phyloP scores from a whole-genome alignment of 148 eudicot genomes.

The Silene latifolia region DNA sequence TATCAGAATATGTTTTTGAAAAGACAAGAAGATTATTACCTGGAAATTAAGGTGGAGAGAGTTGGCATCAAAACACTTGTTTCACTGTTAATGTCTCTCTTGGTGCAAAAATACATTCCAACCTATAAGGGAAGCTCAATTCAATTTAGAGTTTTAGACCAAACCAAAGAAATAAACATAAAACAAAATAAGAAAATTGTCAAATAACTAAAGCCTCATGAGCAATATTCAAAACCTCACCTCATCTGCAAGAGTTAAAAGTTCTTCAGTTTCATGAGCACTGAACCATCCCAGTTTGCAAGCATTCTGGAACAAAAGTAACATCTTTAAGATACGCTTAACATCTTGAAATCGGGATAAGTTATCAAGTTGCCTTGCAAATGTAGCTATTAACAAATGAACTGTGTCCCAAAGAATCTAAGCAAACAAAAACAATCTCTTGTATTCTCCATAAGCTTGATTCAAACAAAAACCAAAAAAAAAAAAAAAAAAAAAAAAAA shows the following conservation, averaged over 20 bases:
- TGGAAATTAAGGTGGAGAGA: conserved; percentile 53
- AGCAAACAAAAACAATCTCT: neutral
- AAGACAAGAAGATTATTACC: conserved; percentile 35
- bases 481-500: too few species aligned
- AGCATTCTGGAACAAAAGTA: conserved; percentile 54
- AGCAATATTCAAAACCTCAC: conserved; percentile 24
- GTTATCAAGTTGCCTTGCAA: neutral
- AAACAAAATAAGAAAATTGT: neutral
- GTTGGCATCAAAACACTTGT: conserved; percentile 33
- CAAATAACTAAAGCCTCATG: neutral
- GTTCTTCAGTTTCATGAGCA: conserved; percentile 51
- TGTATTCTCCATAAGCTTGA: neutral
- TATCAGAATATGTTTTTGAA: neutral
- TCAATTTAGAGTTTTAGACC: neutral
- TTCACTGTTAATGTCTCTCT: conserved; percentile 35
- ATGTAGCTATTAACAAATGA: neutral
- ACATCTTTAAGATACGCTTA: conserved; percentile 7
- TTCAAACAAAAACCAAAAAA: neutral
- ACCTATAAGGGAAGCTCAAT: conserved; percentile 37
- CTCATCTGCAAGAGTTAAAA: conserved; percentile 62
- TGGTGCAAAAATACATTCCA: conserved; percentile 40
- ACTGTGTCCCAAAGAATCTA: neutral
- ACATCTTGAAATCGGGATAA: neutral
- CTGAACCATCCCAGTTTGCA: conserved; percentile 76
- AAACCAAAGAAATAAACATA: neutral